A percentile compares a stretch with the other conserved stretches of the same genome.
phyloP scores from a whole-genome alignment of 2,329 filamentous ascomycete genomes.

The Chlorencoelia australis region DNA sequence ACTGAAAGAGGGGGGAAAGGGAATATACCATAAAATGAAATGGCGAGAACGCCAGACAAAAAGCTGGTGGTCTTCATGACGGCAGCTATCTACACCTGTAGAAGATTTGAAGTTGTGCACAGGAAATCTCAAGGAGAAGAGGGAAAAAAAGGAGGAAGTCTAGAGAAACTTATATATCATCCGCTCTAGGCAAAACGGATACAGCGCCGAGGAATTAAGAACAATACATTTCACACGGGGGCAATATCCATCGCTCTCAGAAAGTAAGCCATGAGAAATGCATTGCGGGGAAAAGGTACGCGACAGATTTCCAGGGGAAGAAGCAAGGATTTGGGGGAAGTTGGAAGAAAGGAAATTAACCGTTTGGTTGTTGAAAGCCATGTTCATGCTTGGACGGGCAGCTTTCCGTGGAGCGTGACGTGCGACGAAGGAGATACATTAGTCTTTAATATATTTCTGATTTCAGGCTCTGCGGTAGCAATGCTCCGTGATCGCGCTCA shows the following conservation, averaged over 20 bases:
- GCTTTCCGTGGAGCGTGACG: slow-evolving; percentile 12
- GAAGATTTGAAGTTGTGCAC: slow-evolving; percentile 6
- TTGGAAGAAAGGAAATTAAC: slow-evolving; percentile 10
- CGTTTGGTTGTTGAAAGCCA: slow-evolving; percentile 8
- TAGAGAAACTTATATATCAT: no score
- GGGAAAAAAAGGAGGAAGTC: no score
- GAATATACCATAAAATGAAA: slow-evolving; percentile 18
- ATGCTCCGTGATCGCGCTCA: neutral
- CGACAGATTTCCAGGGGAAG: no score
- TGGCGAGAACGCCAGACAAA: slow-evolving; percentile 15
- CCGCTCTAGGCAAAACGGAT: no score
- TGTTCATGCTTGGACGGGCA: slow-evolving; percentile 5
- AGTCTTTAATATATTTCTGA: slow-evolving; percentile 11
- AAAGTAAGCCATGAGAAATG: no score
- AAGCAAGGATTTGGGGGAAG: no score
- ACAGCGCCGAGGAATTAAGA: no score
- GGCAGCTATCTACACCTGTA: slow-evolving; percentile 10
- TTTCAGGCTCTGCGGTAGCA: slow-evolving; percentile 12
- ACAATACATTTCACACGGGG: no score
- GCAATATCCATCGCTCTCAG: no score
- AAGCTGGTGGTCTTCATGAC: slow-evolving; percentile 21
- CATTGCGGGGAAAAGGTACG: neutral
- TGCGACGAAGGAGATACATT: slow-evolving; percentile 5
- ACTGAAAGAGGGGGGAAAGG: neutral
- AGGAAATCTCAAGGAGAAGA: slow-evolving; percentile 1